Conservation (phyloP, 1,284 basidiomycete species). For the Fomitopsis betulina region DNA sequence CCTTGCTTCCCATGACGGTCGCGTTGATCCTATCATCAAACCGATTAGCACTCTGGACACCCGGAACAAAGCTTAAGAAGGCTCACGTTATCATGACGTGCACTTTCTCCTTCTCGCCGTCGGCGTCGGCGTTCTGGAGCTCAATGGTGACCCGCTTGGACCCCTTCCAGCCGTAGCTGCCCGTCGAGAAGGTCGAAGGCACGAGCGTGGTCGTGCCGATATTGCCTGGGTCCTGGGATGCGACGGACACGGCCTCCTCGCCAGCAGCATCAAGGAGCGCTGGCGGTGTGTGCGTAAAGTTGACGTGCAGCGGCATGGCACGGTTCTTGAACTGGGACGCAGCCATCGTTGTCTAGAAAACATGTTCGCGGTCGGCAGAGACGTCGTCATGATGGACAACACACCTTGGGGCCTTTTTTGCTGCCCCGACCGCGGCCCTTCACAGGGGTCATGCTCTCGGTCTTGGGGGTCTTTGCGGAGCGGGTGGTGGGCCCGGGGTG, state of each 20-base stretch:
- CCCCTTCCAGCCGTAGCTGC: conserved; percentile 81
- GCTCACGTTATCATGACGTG: conserved; percentile 74
- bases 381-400: conserved; percentile 21
- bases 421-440: conserved; percentile 18
- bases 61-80: not conserved
- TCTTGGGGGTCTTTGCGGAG: conserved; percentile 46
- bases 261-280: conserved; percentile 32
- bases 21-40: conserved; percentile 59
- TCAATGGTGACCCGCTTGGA: conserved; percentile 63
- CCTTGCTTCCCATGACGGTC: conserved; percentile 72
- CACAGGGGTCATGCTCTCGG: conserved; percentile 27
- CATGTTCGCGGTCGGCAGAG: not conserved
- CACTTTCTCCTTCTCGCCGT: conserved; percentile 53
- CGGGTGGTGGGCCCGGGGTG: conserved; percentile 35
- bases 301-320: conserved; percentile 64
- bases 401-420: conserved; percentile 41
- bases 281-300: conserved; percentile 64
- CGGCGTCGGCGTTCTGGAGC: conserved; percentile 42
- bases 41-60: not conserved
- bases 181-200: conserved; percentile 60
- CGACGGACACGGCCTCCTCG: conserved; percentile 18
- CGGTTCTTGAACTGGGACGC: conserved; percentile 54
- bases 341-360: conserved; percentile 39
- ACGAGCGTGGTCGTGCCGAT: conserved; percentile 54
- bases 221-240: conserved; percentile 52